Percentiles rank a stretch among this genome's conserved stretches.
phyloP scores from a whole-genome alignment of 352 stramenopile species.

The Phytophthora fragariaefolia region DNA sequence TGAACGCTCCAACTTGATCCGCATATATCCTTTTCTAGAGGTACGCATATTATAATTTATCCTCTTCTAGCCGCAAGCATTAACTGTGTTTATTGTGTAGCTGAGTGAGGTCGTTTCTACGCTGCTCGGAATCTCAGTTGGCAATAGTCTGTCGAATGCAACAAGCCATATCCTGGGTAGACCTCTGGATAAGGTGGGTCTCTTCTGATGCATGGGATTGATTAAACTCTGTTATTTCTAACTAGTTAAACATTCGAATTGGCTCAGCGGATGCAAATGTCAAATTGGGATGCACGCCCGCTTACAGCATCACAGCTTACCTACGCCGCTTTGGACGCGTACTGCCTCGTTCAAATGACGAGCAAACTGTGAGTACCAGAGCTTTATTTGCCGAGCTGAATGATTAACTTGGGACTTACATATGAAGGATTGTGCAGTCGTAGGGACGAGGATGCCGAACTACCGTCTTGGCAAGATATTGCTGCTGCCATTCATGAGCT shows the following conservation, averaged over 20 bases:
- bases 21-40: slow-evolving; percentile 59
- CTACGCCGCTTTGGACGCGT: slow-evolving; percentile 73
- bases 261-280: slow-evolving; percentile 73
- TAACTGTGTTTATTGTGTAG: slow-evolving; percentile 23
- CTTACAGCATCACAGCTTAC: slow-evolving; percentile 53
- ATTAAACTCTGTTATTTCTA: too few species aligned
- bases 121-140: slow-evolving; percentile 40
- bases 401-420: slow-evolving; percentile 2
- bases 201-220: not conserved
- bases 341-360: slow-evolving; percentile 62
- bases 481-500: slow-evolving; percentile 29
- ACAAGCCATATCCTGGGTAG: slow-evolving; percentile 53
- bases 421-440: slow-evolving; percentile 3
- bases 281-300: slow-evolving; percentile 69
- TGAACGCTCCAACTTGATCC: slow-evolving; percentile 44
- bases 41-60: too few species aligned
- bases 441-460: slow-evolving; percentile 9
- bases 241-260: not conserved
- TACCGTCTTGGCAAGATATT: slow-evolving; percentile 37
- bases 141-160: slow-evolving; percentile 68
- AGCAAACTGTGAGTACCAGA: slow-evolving; percentile 48
- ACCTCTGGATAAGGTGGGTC: slow-evolving; percentile 65
- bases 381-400: not conserved
- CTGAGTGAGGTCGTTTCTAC: slow-evolving; percentile 49
- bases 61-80: not conserved